Evolutionary conservation across 495 filamentous ascomycete genomes (phyloP).

Genomic region (Pseudevernia furfuracea): DNA sequence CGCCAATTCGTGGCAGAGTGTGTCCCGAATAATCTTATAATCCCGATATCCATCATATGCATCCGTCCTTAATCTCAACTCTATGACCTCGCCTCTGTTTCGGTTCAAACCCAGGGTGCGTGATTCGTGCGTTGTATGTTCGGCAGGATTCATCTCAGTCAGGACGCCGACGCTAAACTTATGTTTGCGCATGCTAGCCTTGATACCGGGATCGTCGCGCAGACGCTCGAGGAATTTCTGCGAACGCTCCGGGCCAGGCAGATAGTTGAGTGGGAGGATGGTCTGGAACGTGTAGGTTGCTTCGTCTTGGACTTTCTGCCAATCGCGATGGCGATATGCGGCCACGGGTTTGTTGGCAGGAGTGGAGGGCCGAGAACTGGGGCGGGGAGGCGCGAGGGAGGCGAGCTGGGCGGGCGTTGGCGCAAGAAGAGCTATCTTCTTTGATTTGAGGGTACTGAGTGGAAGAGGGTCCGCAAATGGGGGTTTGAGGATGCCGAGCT

Average conservation of each 20-base stretch:
- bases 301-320: constrained; percentile 46
- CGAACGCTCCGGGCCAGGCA: constrained; percentile 62
- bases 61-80: constrained; percentile 83
- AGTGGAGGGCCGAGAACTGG: constrained; percentile 33
- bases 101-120: constrained; percentile 82
- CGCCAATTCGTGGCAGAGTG: constrained; percentile 89
- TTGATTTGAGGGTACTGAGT: constrained; percentile 45
- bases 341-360: constrained; percentile 36
- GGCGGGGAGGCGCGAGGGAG: constrained; percentile 36
- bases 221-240: constrained; percentile 70
- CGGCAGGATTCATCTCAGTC: constrained; percentile 88
- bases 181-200: constrained; percentile 70
- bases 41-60: constrained; percentile 90
- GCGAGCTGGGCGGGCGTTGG: constrained; percentile 46
- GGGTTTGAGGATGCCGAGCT: constrained; percentile 58
- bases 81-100: constrained; percentile 83
- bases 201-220: constrained; percentile 76
- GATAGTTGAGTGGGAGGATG: constrained; percentile 66
- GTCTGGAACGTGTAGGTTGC: constrained; percentile 72
- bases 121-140: constrained; percentile 71
- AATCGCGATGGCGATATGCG: constrained; percentile 32
- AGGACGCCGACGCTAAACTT: constrained; percentile 79
- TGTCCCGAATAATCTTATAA: constrained; percentile 82
- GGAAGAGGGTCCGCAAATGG: constrained; percentile 51
- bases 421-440: constrained; percentile 58